These are phyloP conservation scores for Ustilago cynodontis DNA, from an alignment of 1,284 basidiomycete species.

Conservation along the genomic window DNA sequence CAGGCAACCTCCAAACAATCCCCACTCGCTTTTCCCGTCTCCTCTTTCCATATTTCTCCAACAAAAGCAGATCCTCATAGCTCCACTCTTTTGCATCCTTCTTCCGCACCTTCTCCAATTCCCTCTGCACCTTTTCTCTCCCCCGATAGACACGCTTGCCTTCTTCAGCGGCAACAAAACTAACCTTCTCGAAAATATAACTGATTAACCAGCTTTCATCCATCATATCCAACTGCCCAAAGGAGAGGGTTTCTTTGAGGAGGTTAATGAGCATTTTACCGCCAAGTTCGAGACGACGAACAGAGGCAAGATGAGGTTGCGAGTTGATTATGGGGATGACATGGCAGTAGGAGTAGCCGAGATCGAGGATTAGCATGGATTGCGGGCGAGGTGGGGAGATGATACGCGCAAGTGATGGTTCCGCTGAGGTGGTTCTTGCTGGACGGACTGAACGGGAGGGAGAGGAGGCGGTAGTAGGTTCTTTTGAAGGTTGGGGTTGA, in stretches of 20 bases:
- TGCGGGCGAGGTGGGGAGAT: slow-evolving; percentile 73
- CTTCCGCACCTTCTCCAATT: neutral
- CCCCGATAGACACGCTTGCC: slow-evolving; percentile 71
- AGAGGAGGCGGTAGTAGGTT: neutral
- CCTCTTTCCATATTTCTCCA: slow-evolving; percentile 77
- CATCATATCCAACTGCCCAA: slow-evolving; percentile 97
- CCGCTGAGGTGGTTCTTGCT: neutral
- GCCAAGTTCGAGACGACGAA: slow-evolving; percentile 87
- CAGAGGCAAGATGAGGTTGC: slow-evolving; percentile 81
- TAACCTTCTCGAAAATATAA: slow-evolving; percentile 86
- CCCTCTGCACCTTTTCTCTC: neutral
- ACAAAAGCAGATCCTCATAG: slow-evolving; percentile 73
- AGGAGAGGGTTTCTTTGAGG: slow-evolving; percentile 90
- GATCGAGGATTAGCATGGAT: slow-evolving; percentile 85
- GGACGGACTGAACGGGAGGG: neutral
- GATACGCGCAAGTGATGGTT: slow-evolving; percentile 14
- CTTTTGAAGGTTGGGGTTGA: neutral
- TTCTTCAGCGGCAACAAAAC: slow-evolving; percentile 76
- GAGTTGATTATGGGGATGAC: slow-evolving; percentile 85
- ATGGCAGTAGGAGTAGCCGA: slow-evolving; percentile 92
- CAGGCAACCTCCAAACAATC: slow-evolving; percentile 75
- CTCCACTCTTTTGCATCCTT: slow-evolving; percentile 35
- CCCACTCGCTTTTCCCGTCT: slow-evolving; percentile 2
- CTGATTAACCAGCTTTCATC: slow-evolving; percentile 94
- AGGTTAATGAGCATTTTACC: slow-evolving; percentile 95